These are phyloP conservation scores for Centaurea solstitialis DNA, from an alignment of 129 eudicot species.

Conservation along the genomic window DNA sequence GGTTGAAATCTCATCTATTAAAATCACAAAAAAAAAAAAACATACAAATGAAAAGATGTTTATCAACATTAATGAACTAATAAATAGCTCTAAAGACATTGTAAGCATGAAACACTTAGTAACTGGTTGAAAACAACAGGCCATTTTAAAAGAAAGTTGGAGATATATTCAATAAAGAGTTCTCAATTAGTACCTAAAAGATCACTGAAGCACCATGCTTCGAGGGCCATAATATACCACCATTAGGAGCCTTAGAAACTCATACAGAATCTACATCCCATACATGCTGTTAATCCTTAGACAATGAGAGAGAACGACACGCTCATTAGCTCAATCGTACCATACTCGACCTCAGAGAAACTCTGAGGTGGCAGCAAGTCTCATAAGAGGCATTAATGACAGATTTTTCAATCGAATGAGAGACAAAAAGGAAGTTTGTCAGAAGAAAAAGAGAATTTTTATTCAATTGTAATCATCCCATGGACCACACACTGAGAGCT, in stretches of 20 bases:
- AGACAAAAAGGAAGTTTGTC: background rate
- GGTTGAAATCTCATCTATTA: background rate
- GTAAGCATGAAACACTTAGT: background rate
- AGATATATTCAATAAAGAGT: background rate
- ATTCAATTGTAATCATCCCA: background rate
- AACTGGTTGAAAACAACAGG: background rate
- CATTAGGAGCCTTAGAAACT: background rate
- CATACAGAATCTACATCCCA: background rate
- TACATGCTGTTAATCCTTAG: background rate
- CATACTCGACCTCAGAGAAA: background rate
- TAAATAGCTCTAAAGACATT: background rate
- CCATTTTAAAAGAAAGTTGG: background rate
- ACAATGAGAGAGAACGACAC: background rate
- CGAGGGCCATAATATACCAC: background rate
- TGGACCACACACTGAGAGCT: background rate
- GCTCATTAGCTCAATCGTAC: background rate
- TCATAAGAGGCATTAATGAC: background rate
- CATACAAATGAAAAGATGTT: background rate
- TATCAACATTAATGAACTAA: background rate
- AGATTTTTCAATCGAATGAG: background rate
- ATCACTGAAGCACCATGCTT: background rate
- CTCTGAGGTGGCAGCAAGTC: background rate
- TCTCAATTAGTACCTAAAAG: background rate
- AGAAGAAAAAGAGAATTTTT: background rate
- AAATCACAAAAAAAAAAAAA: background rate